These are phyloP conservation scores for Pelargonium myrrhifolium DNA, from an alignment of 441 rosid genomes.

Conservation along the genomic window DNA sequence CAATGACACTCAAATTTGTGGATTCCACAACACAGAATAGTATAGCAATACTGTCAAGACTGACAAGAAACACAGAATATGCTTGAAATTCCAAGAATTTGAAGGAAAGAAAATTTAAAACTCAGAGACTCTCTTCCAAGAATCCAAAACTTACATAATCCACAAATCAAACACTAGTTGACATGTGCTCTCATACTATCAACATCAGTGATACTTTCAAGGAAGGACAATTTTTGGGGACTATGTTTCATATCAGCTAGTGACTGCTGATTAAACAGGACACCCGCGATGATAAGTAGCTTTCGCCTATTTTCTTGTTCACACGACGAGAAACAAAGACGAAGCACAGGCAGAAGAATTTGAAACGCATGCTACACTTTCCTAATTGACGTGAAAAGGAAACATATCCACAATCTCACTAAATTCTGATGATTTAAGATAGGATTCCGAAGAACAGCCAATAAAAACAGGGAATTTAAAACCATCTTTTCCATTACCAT, in stretches of 20 bases:
- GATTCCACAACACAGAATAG: no score
- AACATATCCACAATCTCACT: background rate
- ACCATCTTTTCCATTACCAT: constrained; percentile 19
- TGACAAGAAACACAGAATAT: no score
- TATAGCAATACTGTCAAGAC: no score
- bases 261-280: background rate
- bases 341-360: background rate
- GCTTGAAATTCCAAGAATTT: no score
- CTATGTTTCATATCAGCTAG: background rate
- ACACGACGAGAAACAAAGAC: background rate
- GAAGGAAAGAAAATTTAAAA: no score
- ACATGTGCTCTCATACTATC: no score
- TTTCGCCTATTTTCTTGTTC: background rate
- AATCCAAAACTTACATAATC: no score
- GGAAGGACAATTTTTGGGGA: constrained; percentile 2
- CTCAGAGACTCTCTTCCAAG: no score
- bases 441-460: background rate
- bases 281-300: background rate
- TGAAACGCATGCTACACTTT: background rate
- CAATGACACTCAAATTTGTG: no score
- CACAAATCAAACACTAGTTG: no score
- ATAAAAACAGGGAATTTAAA: background rate
- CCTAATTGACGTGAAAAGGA: background rate
- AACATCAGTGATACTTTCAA: no score
- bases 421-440: background rate